A percentile compares a stretch with the other conserved stretches of the same genome.
Conservation (phyloP, 2,329 filamentous ascomycete species). For the Phaeosphaeriaceae sp. region DNA sequence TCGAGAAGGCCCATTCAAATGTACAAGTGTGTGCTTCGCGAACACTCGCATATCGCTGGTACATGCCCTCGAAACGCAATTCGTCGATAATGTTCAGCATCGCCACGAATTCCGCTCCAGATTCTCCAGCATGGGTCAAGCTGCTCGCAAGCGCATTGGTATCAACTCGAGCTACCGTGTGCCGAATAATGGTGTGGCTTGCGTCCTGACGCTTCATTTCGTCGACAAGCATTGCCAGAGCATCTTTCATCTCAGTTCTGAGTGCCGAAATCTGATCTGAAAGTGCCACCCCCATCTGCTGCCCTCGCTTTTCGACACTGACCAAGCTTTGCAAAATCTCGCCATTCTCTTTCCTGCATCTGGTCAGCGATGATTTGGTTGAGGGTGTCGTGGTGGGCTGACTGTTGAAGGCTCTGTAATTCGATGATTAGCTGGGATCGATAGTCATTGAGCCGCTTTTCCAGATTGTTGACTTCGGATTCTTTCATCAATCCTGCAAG, state of each 20-base stretch:
- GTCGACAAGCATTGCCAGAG: background rate
- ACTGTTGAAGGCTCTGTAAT: slow-evolving; percentile 2
- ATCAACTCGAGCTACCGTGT: background rate
- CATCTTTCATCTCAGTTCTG: background rate
- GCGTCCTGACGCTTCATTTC: background rate
- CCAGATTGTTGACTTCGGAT: slow-evolving; percentile 3
- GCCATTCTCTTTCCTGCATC: background rate
- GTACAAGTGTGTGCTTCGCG: slow-evolving; percentile 9
- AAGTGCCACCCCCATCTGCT: background rate
- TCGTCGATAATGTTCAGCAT: background rate
- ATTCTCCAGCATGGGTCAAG: background rate
- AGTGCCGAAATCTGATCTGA: background rate
- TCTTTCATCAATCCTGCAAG: slow-evolving; percentile 7
- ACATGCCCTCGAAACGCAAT: slow-evolving; percentile 6
- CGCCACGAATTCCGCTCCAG: background rate
- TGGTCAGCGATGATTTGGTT: background rate
- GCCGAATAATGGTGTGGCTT: background rate
- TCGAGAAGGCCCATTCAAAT: slow-evolving; percentile 11
- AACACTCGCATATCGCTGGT: slow-evolving; percentile 6
- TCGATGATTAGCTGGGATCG: slow-evolving; percentile 8
- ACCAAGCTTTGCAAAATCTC: background rate
- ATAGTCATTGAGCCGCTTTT: slow-evolving; percentile 10
- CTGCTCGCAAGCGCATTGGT: background rate
- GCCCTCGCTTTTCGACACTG: background rate
- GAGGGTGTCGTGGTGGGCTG: too few relatives aligned